Percentiles rank a stretch among this genome's conserved stretches.
These are phyloP conservation scores for Halophytophthora polymorphica DNA, from an alignment of 352 stramenopile species.

Conservation along the genomic window DNA sequence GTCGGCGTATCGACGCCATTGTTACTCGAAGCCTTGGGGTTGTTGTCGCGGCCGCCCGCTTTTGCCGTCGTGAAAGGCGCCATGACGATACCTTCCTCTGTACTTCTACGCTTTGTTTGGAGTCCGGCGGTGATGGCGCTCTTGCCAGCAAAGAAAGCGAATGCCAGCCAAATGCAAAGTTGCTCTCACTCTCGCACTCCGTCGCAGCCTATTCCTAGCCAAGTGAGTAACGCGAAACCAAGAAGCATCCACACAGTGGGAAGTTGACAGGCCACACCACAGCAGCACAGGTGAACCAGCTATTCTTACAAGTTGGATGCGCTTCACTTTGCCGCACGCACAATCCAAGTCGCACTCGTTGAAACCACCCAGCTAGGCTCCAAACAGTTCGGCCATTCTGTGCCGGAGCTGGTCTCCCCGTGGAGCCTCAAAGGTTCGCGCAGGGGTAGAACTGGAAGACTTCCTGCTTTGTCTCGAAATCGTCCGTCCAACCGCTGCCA, in stretches of 20 bases:
- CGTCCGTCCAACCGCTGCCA: conserved; percentile 57
- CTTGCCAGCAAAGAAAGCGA: background rate
- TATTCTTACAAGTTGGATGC: no score
- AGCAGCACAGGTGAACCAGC: no score
- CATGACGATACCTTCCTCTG: conserved; percentile 10
- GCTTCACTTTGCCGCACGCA: no score
- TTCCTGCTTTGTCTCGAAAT: conserved; percentile 70
- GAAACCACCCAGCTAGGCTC: background rate
- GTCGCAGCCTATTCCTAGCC: no score
- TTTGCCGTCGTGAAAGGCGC: conserved; percentile 18
- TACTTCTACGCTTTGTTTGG: background rate
- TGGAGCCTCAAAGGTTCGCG: conserved; percentile 45
- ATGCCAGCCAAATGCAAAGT: no score
- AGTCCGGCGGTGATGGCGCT: background rate
- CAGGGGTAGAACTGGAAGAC: conserved; percentile 77
- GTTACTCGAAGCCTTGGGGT: conserved; percentile 9
- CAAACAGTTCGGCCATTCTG: conserved; percentile 4
- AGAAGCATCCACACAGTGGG: no score
- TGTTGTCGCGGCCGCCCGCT: conserved; percentile 13
- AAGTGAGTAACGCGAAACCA: no score
- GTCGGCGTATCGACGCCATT: background rate
- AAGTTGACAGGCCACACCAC: no score
- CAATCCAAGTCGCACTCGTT: no score
- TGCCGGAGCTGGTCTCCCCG: background rate
- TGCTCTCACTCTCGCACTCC: no score